Conservation (phyloP, 1,284 basidiomycete species). For the Ustilago sp. region DNA sequence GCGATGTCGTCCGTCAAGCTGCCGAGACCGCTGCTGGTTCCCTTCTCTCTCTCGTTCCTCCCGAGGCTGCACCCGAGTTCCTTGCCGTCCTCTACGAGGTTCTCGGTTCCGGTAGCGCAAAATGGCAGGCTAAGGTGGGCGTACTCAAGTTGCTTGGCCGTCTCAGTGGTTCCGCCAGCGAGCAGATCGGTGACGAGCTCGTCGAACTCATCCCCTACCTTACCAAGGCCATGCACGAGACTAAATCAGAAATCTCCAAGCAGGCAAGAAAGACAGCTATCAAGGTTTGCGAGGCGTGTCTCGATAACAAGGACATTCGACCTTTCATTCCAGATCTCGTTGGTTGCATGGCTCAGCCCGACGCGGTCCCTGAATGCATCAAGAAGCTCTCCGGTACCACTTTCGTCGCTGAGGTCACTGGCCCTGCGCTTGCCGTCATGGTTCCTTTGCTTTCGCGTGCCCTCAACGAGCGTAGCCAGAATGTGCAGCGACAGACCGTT, state of each 20-base stretch:
- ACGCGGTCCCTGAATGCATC: constrained; percentile 87
- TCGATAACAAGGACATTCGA: constrained; percentile 92
- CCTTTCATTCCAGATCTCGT: constrained; percentile 92
- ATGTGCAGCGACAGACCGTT: constrained; percentile 75
- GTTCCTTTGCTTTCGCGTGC: constrained; percentile 92
- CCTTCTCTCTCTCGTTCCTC: constrained; percentile 84
- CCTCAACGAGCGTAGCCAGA: constrained; percentile 92
- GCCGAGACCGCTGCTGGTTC: constrained; percentile 85
- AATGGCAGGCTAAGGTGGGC: constrained; percentile 97
- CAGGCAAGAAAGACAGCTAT: constrained; percentile 94
- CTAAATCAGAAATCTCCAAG: constrained; percentile 90
- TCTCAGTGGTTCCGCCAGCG: constrained; percentile 77
- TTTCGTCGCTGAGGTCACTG: constrained; percentile 96
- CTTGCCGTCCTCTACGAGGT: constrained; percentile 80
- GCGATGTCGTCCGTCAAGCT: constrained; percentile 87
- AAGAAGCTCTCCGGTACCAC: constrained; percentile 94
- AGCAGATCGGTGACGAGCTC: constrained; percentile 86
- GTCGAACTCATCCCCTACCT: constrained; percentile 86
- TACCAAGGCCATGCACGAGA: constrained; percentile 94
- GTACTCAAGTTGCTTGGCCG: constrained; percentile 80
- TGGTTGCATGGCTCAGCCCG: constrained; percentile 85
- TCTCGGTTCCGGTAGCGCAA: constrained; percentile 78
- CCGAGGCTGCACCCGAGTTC: constrained; percentile 78
- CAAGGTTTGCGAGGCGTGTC: constrained; percentile 85
- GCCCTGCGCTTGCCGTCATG: constrained; percentile 93